Percentiles rank a stretch among this genome's conserved stretches.
These are phyloP conservation scores for Hirsutella thompsonii DNA, from an alignment of 2,329 filamentous ascomycete species.

Conservation along the genomic window DNA sequence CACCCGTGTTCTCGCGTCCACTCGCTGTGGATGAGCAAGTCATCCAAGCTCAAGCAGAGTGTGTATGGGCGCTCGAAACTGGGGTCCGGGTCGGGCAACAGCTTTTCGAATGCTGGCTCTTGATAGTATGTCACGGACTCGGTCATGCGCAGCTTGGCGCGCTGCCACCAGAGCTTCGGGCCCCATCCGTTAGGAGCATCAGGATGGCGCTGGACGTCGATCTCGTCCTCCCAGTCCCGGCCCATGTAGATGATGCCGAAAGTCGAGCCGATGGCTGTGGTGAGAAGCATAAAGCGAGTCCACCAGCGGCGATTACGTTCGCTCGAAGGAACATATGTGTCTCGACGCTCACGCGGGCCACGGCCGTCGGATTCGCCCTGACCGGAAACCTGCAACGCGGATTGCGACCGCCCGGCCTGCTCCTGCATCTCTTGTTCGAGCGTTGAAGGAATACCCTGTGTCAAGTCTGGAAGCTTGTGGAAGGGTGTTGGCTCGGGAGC, in stretches of 20 bases:
- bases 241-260: conserved; percentile 62
- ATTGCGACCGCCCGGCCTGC: conserved; percentile 19
- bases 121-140: conserved; percentile 86
- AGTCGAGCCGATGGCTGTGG: conserved; percentile 41
- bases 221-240: conserved; percentile 75
- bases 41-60: conserved; percentile 82
- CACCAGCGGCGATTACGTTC: conserved; percentile 69
- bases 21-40: conserved; percentile 87
- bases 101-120: conserved; percentile 86
- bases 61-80: conserved; percentile 80
- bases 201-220: conserved; percentile 56
- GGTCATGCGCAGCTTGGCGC: conserved; percentile 60
- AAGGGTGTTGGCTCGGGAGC: conserved; percentile 32
- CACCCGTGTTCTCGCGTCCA: conserved; percentile 92
- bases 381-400: conserved; percentile 22
- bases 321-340: conserved; percentile 72
- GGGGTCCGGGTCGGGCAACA: conserved; percentile 73
- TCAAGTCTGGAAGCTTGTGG: conserved; percentile 74
- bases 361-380: conserved; percentile 19
- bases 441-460: conserved; percentile 89
- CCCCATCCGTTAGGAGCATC: conserved; percentile 74
- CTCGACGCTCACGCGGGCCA: conserved; percentile 41
- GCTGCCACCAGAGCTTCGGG: conserved; percentile 63
- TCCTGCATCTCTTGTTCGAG: conserved; percentile 60
- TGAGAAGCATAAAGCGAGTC: conserved; percentile 61